Percentiles rank a stretch among this genome's conserved stretches.
phyloP scores from a whole-genome alignment of 305 asterid genomes.

The Nicotiana rustica region DNA sequence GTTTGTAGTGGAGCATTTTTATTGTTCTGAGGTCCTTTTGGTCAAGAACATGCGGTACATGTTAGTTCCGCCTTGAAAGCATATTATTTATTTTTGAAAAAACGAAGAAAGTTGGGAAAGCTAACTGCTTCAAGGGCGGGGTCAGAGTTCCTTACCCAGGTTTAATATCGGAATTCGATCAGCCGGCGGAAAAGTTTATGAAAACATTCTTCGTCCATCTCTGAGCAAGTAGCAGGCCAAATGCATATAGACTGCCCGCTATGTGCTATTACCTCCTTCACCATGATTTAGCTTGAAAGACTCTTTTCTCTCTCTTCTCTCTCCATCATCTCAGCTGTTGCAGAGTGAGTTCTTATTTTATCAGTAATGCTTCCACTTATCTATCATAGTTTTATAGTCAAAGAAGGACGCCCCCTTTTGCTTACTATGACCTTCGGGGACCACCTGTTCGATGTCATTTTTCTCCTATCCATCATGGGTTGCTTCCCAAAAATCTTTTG shows the following conservation, averaged over 20 bases:
- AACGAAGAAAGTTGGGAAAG: background rate
- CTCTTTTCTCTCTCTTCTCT: background rate
- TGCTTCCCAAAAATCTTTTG: background rate
- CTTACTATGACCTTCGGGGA: background rate
- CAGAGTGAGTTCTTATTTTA: background rate
- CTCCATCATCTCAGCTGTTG: constrained; percentile 13
- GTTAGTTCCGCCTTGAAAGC: background rate
- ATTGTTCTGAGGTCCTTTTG: constrained; percentile 13
- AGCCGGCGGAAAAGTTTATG: background rate
- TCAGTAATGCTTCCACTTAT: background rate
- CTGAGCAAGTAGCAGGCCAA: background rate
- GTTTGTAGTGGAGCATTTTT: background rate
- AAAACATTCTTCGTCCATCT: background rate
- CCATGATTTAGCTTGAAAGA: background rate
- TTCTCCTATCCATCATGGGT: background rate
- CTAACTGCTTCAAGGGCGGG: background rate
- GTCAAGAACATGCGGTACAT: constrained; percentile 9
- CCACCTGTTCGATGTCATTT: background rate
- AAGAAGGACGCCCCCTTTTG: constrained; percentile 21
- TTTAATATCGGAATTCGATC: background rate
- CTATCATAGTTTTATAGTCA: constrained; percentile 25
- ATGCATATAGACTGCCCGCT: background rate
- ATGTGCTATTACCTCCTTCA: constrained; percentile 6
- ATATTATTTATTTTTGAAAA: background rate
- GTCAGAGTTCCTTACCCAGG: background rate